Conservation (phyloP, 2,329 filamentous ascomycete species). For the Aureobasidium zeae region DNA sequence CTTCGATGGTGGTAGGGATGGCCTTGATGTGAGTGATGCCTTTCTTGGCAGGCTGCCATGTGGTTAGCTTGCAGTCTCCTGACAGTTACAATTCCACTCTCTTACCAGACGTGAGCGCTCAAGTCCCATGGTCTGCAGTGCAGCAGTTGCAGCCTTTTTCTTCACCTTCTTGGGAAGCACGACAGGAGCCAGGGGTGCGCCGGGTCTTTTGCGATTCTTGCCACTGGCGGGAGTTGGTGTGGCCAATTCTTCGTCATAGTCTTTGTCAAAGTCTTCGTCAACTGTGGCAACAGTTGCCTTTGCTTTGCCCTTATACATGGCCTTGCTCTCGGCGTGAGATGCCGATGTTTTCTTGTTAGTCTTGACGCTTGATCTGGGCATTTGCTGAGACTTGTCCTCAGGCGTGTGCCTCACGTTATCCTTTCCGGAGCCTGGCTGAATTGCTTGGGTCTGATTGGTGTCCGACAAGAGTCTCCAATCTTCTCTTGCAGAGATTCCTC, state of each 20-base stretch:
- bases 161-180: neutral
- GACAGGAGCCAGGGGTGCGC: neutral
- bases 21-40: conserved; percentile 19
- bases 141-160: neutral
- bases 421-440: no score
- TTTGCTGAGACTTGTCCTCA: no score
- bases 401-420: no score
- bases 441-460: no score
- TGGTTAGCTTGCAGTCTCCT: no score
- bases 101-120: neutral
- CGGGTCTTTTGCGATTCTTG: neutral
- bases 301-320: neutral
- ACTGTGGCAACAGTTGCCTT: neutral
- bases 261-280: neutral
- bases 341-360: neutral
- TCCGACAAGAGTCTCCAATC: no score
- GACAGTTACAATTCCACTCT: no score
- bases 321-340: no score
- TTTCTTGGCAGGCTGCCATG: conserved; percentile 7
- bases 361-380: no score
- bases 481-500: no score
- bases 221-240: neutral
- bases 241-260: neutral
- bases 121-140: neutral
- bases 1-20: conserved; percentile 22